Conservation (phyloP, 1,284 basidiomycete species). For the Cutaneotrichosporon dermatis region DNA sequence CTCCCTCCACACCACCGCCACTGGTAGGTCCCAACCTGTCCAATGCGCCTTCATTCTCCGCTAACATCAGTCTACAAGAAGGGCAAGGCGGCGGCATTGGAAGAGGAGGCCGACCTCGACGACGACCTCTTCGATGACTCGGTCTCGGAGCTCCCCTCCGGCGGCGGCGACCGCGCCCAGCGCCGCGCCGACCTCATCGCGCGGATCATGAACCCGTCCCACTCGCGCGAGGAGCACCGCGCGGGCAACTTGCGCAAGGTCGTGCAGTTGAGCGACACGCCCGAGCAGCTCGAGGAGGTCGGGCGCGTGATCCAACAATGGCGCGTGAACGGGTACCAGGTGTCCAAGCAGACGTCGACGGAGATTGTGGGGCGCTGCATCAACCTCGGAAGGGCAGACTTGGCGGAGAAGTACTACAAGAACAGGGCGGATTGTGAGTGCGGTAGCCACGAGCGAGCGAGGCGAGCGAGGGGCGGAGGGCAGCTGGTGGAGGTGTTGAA, state of each 20-base stretch:
- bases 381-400: constrained; percentile 19
- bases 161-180: constrained; percentile 6
- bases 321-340: constrained; percentile 12
- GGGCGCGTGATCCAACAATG: constrained; percentile 14
- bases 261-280: constrained; percentile 15
- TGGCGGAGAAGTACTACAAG: constrained; percentile 13
- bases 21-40: no score
- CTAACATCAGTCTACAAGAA: constrained; percentile 5
- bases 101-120: constrained; percentile 12
- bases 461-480: no score
- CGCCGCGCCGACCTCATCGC: constrained; percentile 4
- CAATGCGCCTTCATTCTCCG: no score
- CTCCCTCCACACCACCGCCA: constrained; percentile 13
- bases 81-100: constrained; percentile 13
- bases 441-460: no score
- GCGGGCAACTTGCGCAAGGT: constrained; percentile 21
- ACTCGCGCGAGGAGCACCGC: constrained; percentile 5
- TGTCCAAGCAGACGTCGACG: constrained; percentile 18
- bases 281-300: constrained; percentile 17
- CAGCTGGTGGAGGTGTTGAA: no score
- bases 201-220: constrained; percentile 6
- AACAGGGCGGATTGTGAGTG: constrained; percentile 17
- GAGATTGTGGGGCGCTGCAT: constrained; percentile 24
- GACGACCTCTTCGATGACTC: constrained; percentile 14
- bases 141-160: not conserved